Percentiles rank a stretch among this genome's conserved stretches.
These are phyloP conservation scores for Trichoderma asperellum DNA, from an alignment of 2,329 filamentous ascomycete species.

Conservation along the genomic window DNA sequence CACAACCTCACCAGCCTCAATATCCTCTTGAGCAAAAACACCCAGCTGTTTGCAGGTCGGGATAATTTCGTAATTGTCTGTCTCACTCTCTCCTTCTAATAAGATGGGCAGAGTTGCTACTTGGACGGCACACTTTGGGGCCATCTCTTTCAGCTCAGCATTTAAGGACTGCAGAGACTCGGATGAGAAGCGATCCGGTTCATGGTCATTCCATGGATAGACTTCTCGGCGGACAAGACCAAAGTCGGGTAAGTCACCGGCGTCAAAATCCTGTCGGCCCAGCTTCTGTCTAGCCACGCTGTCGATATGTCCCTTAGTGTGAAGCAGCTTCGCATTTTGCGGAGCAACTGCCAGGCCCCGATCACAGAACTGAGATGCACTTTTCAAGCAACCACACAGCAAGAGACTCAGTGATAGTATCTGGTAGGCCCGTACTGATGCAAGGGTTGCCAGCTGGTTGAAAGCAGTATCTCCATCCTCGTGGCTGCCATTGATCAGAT, in stretches of 20 bases:
- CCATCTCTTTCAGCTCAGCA: slow-evolving; percentile 65
- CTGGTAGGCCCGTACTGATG: slow-evolving; percentile 63
- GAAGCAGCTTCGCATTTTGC: slow-evolving; percentile 58
- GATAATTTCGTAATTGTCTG: slow-evolving; percentile 53
- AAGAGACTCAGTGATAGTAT: slow-evolving; percentile 61
- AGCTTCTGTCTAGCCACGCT: slow-evolving; percentile 55
- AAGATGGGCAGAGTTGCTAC: slow-evolving; percentile 77
- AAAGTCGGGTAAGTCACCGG: slow-evolving; percentile 66
- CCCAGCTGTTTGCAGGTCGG: slow-evolving; percentile 77
- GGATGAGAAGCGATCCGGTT: slow-evolving; percentile 70
- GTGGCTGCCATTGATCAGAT: slow-evolving; percentile 40
- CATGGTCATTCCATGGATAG: slow-evolving; percentile 71
- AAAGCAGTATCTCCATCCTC: slow-evolving; percentile 42
- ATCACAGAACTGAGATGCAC: slow-evolving; percentile 67
- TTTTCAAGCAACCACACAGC: slow-evolving; percentile 70
- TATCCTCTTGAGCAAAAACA: slow-evolving; percentile 83
- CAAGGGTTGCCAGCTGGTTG: slow-evolving; percentile 50
- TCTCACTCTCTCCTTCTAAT: slow-evolving; percentile 57
- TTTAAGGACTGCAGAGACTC: slow-evolving; percentile 76
- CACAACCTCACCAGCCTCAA: slow-evolving; percentile 74
- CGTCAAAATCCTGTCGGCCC: slow-evolving; percentile 51
- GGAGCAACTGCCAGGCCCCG: slow-evolving; percentile 62
- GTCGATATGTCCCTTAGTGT: slow-evolving; percentile 58
- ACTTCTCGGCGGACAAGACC: slow-evolving; percentile 71
- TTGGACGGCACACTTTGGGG: slow-evolving; percentile 80